phyloP scores from a whole-genome alignment of 495 filamentous ascomycete species.

The Pseudotulostoma volvatum region DNA sequence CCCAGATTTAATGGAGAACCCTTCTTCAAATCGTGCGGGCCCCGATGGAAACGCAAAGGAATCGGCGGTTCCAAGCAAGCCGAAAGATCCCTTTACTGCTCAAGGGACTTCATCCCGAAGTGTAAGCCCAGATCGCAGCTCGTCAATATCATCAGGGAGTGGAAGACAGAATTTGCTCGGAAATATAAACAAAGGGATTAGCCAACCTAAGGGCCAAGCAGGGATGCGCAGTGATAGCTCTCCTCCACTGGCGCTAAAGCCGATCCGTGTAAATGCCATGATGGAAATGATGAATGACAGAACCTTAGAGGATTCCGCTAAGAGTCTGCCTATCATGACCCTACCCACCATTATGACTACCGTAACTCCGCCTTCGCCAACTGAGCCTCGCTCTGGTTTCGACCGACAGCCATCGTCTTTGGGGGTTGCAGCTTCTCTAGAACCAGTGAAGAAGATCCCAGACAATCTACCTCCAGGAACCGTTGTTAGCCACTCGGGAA shows the following conservation, averaged over 20 bases:
- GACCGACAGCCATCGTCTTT: conserved; percentile 13
- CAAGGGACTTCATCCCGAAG: conserved; percentile 22
- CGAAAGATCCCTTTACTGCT: conserved; percentile 31
- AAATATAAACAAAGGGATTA: conserved; percentile 24
- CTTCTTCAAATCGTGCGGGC: conserved; percentile 19
- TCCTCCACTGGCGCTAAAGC: conserved; percentile 17
- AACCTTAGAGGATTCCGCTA: conserved; percentile 10
- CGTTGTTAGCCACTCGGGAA: conserved; percentile 40
- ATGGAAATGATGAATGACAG: background rate
- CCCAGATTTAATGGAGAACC: background rate
- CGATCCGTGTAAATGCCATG: conserved; percentile 15
- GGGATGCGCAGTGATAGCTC: conserved; percentile 14
- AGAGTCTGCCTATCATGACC: conserved; percentile 29
- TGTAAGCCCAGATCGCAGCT: conserved; percentile 28
- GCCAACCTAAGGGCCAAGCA: conserved; percentile 23
- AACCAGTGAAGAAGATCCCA: conserved; percentile 16
- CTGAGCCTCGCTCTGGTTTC: conserved; percentile 13
- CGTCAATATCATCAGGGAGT: conserved; percentile 20
- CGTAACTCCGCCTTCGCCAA: conserved; percentile 40
- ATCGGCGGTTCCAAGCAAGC: conserved; percentile 27
- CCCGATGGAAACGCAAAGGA: conserved; percentile 17
- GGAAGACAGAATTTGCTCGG: conserved; percentile 12
- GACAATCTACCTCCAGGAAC: conserved; percentile 14
- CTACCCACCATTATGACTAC: conserved; percentile 31
- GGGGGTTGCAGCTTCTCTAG: conserved; percentile 20